phyloP scores from a whole-genome alignment of 495 filamentous ascomycete genomes.

The Chaetomium tenue region DNA sequence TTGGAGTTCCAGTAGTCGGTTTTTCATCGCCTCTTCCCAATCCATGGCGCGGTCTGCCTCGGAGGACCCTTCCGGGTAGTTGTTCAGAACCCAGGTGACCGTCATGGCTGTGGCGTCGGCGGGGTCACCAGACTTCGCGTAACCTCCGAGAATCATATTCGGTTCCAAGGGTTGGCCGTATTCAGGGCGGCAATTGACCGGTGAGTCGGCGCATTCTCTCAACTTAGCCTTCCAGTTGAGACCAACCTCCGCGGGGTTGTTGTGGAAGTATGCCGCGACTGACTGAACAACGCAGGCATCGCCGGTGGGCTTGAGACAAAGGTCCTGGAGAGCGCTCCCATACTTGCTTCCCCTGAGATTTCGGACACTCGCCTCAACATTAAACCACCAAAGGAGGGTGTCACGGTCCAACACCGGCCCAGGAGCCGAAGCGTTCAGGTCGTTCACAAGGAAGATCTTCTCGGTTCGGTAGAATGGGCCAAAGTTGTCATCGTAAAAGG shows the following conservation, averaged over 20 bases:
- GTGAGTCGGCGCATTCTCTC: slow-evolving; percentile 67
- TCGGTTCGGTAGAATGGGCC: slow-evolving; percentile 94
- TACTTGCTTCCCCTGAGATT: slow-evolving; percentile 63
- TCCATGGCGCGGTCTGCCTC: slow-evolving; percentile 73
- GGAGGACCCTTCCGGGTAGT: slow-evolving; percentile 68
- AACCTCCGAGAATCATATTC: slow-evolving; percentile 82
- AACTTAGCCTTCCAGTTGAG: slow-evolving; percentile 66
- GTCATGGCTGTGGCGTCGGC: slow-evolving; percentile 76
- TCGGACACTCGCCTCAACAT: slow-evolving; percentile 72
- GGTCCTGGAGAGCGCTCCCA: slow-evolving; percentile 68
- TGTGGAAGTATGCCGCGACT: slow-evolving; percentile 78
- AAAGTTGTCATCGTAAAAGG: slow-evolving; percentile 92
- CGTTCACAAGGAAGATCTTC: slow-evolving; percentile 91
- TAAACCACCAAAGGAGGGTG: slow-evolving; percentile 90
- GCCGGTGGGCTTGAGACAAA: slow-evolving; percentile 92
- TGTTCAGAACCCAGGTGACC: slow-evolving; percentile 94
- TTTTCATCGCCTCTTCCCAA: slow-evolving; percentile 78
- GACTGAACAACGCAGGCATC: slow-evolving; percentile 91
- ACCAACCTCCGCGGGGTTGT: slow-evolving; percentile 56
- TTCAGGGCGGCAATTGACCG: slow-evolving; percentile 78
- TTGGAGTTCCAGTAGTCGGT: slow-evolving; percentile 67
- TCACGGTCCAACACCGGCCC: slow-evolving; percentile 83
- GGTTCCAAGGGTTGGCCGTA: slow-evolving; percentile 84
- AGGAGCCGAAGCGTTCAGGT: slow-evolving; percentile 59
- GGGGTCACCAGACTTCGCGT: slow-evolving; percentile 62